These are phyloP conservation scores for Xylariales sp. DNA, from an alignment of 2,329 filamentous ascomycete genomes.

Conservation along the genomic window DNA sequence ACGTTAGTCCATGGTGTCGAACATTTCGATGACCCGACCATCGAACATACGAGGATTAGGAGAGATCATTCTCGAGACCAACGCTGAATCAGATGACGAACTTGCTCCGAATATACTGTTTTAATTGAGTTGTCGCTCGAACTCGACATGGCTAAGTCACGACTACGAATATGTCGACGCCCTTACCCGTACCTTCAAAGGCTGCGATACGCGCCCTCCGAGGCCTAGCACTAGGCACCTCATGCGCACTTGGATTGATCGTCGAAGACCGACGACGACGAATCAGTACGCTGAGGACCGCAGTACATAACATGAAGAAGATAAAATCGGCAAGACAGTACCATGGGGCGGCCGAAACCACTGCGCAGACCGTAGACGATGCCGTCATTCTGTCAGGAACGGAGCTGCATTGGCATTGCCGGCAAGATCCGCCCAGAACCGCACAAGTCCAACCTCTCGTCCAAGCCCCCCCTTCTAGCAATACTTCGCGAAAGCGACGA, in stretches of 20 bases:
- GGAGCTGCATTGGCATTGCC: conserved; percentile 17
- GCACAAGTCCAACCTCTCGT: background rate
- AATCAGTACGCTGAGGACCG: conserved; percentile 44
- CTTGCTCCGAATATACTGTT: no score
- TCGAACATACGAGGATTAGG: no score
- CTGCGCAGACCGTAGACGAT: conserved; percentile 14
- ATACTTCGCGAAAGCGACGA: background rate
- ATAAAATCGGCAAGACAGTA: conserved; percentile 37
- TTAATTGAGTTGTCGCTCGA: no score
- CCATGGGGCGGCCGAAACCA: conserved; percentile 16
- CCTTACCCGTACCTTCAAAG: conserved; percentile 48
- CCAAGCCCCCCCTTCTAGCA: background rate
- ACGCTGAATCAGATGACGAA: no score
- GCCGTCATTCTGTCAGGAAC: conserved; percentile 7
- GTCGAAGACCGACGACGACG: conserved; percentile 54
- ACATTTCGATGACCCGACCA: background rate
- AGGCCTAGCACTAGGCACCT: conserved; percentile 51
- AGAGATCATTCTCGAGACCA: no score
- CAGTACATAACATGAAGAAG: conserved; percentile 48
- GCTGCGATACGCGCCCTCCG: conserved; percentile 51
- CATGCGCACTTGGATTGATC: conserved; percentile 50
- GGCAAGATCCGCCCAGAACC: background rate
- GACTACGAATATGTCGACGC: conserved; percentile 35
- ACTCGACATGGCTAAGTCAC: conserved; percentile 15
- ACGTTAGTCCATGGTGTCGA: background rate